Evolutionary conservation across 441 rosid species (phyloP), one percentile per base, ranked within the genome.

Genomic region (Bruguiera hainesii): DNA sequence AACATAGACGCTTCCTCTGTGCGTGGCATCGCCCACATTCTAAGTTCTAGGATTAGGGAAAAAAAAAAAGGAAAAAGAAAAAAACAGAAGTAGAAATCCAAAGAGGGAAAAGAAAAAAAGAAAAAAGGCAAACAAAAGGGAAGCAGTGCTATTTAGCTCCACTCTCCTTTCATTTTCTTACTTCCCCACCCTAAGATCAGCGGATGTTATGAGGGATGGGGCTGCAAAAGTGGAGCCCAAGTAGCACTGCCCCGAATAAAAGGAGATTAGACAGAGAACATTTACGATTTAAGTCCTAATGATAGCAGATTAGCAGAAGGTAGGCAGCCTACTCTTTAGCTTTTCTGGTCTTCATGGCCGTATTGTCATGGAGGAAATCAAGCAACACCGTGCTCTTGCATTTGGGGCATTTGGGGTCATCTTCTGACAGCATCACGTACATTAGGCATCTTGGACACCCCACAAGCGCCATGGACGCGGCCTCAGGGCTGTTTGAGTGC

Each of bases 351-450:
- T 79, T 78, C 72, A 53, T 61, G 63, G 70, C 49, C 71, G 63
- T 71, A 78, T 56, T 71, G 7, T 85, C 95, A 20, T 82, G 93
- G 57, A 81, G 86, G 79, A 95, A 87, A 72, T 95, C 99, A 66
- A 95, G 96, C 84, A 95, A 81, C 46, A 95, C 98, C 23, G 99
- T 84, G 77, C 99, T 90, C 87, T 92, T 87, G 84, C 98, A 95
- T 79, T 87, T 92, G 53, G 96, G 99, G 73, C 99, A 95, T 68
- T 89, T 89, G 42, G 99, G 89, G 59, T 90, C 98, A 39, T 89
- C 86, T 71, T 92, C 91, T 0, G 99, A 90, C 42, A 95, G 88
- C 98, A 95, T 95, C 25, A 95, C 99, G 65, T 92, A 95, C 96
- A 95, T 92, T 67, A 92, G 89, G 78, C 99, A 95, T 64, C 95